phyloP scores from a whole-genome alignment of 208 protist species.

The Crithidia bombi region DNA sequence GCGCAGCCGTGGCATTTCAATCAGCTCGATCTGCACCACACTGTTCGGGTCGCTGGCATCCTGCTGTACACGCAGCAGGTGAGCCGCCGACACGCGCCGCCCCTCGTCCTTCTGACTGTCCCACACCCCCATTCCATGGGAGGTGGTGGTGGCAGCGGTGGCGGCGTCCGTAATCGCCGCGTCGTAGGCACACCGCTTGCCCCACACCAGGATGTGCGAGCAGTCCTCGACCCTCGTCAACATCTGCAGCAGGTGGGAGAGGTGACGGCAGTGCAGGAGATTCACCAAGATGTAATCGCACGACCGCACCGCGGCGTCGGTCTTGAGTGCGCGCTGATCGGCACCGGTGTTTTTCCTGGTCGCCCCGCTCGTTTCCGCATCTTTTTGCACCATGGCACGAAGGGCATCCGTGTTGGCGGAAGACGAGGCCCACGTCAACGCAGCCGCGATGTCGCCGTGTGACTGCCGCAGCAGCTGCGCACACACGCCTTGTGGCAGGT shows the following conservation, averaged over 20 bases:
- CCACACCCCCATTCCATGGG: background rate
- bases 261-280: conserved; percentile 36
- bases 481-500: conserved; percentile 38
- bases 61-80: conserved; percentile 12
- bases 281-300: conserved; percentile 58
- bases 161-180: background rate
- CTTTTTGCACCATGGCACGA: conserved; percentile 24
- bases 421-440: conserved; percentile 23
- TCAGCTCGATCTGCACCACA: conserved; percentile 48
- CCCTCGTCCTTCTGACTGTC: background rate
- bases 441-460: conserved; percentile 26
- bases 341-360: background rate
- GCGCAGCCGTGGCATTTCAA: conserved; percentile 93
- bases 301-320: conserved; percentile 3
- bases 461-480: conserved; percentile 28
- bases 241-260: conserved; percentile 58
- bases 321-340: conserved; percentile 22
- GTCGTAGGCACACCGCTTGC: conserved; percentile 2
- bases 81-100: background rate
- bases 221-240: conserved; percentile 77
- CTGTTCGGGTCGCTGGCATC: conserved; percentile 1
- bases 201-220: conserved; percentile 91
- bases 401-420: conserved; percentile 14
- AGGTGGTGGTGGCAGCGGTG: conserved; percentile 5
- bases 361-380: conserved; percentile 7